These are phyloP conservation scores for Malassezia obtusa DNA, from an alignment of 1,284 basidiomycete species.

Conservation along the genomic window DNA sequence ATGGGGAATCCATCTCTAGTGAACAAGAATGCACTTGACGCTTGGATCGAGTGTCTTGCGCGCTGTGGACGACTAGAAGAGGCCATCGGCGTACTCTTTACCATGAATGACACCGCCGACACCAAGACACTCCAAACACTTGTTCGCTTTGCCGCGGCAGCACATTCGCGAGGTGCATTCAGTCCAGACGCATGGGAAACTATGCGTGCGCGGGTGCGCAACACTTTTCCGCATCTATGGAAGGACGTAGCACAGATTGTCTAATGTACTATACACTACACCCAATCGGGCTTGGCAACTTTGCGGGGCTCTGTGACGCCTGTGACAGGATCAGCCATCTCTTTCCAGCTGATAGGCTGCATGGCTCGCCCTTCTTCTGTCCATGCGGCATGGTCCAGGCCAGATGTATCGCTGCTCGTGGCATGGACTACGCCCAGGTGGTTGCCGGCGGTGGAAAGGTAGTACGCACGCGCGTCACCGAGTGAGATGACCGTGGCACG, in stretches of 20 bases:
- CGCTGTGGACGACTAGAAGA: constrained; percentile 60
- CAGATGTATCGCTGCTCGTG: not conserved
- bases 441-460: constrained; percentile 85
- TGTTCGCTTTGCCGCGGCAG: constrained; percentile 44
- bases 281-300: constrained; percentile 64
- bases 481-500: constrained; percentile 63
- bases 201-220: not conserved
- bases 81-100: constrained; percentile 59
- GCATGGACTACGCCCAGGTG: constrained; percentile 66
- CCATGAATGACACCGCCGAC: constrained; percentile 53
- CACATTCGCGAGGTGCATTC: not conserved
- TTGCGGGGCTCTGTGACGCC: constrained; percentile 72
- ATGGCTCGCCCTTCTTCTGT: constrained; percentile 20
- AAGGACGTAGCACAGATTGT: not conserved
- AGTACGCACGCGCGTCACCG: constrained; percentile 57
- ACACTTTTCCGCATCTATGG: not conserved
- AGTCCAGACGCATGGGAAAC: not conserved
- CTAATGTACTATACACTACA: constrained; percentile 7
- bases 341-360: constrained; percentile 64
- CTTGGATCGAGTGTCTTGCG: constrained; percentile 78
- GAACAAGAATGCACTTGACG: constrained; percentile 59
- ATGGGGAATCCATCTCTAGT: constrained; percentile 44
- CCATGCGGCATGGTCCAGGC: constrained; percentile 16
- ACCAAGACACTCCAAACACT: constrained; percentile 47
- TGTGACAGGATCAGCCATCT: constrained; percentile 78